Evolutionary conservation across 2,329 filamentous ascomycete species (phyloP), one percentile per base, ranked within the genome.

Genomic region (Pyrenophora tritici-repentis): DNA sequence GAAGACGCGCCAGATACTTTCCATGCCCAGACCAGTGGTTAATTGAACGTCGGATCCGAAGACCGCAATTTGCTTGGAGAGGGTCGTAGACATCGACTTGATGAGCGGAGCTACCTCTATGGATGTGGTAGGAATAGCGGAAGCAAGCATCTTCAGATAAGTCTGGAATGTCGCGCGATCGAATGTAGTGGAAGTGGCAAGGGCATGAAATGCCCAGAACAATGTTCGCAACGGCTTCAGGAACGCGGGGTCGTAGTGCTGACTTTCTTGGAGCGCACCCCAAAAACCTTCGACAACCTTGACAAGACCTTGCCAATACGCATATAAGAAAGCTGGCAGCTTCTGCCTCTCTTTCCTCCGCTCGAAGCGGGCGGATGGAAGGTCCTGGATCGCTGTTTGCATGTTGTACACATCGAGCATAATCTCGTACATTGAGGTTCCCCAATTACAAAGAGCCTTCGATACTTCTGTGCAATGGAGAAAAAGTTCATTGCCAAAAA

Each of bases 21-120:
- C 89, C 89, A 95, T 94, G 59, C 85, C 87, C 10, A 91, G 76
- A 0, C 91, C 91, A 2, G 88, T 91, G 0, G 79, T 85, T 12
- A 95, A 76, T 47, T 85, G 85, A 75, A 91, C 92, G 2, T 84
- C 86, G 13, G 84, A 81, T 18, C 83, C 80, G 65, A 96, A 93
- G 2, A 51, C 73, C 31, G 56, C 58, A 6, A 70, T 43, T 38
- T 71, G 64, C 43, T 66, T 65, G 3, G 56, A 62, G 10, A 68
- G 42, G 17, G 47, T 38, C 62, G 59, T 42, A 52, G 61, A 38
- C 57, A 75, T 34, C 59, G 60, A 42, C 57, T 62, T 31, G 59
- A 71, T 17, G 70, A 64, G 6, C 55, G 35, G 32, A 17, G 38
- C 47, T 1, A 56, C 45, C 4, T 47, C 32, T 2, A 47, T 47